Conservation (phyloP, 768 basidiomycete species). For the Tephrocybe sp. region DNA sequence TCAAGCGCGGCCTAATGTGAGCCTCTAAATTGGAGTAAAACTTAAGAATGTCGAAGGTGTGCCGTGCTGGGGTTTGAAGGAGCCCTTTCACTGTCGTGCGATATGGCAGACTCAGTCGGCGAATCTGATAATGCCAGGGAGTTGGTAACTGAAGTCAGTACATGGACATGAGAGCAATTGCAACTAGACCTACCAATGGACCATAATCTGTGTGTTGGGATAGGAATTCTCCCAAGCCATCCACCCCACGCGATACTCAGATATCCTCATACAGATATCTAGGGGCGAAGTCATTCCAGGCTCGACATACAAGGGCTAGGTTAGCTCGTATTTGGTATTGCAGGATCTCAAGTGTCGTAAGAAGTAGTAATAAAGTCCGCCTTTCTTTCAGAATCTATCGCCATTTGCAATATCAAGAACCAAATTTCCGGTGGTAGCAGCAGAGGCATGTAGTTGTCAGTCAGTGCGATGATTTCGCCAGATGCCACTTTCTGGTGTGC, state of each 20-base stretch:
- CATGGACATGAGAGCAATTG: too few relatives aligned
- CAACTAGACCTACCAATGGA: slow-evolving; percentile 25
- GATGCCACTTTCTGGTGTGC: too few relatives aligned
- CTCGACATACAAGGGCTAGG: slow-evolving; percentile 55
- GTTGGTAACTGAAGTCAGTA: background rate
- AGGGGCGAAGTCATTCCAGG: slow-evolving; percentile 51
- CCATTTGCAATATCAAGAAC: slow-evolving; percentile 50
- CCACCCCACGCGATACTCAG: slow-evolving; percentile 32
- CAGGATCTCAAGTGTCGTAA: slow-evolving; percentile 34
- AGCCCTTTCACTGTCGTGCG: slow-evolving; percentile 42
- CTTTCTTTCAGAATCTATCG: slow-evolving; percentile 28
- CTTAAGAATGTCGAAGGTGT: slow-evolving; percentile 47
- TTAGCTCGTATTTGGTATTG: slow-evolving; percentile 35
- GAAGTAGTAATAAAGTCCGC: slow-evolving; percentile 24
- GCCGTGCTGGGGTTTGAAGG: slow-evolving; percentile 20
- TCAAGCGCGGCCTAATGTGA: slow-evolving; percentile 48
- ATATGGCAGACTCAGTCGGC: slow-evolving; percentile 61
- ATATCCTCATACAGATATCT: slow-evolving; percentile 56
- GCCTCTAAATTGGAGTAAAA: slow-evolving; percentile 51
- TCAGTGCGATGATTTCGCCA: background rate
- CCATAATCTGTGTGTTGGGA: slow-evolving; percentile 24
- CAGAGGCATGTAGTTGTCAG: slow-evolving; percentile 9
- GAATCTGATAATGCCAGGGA: slow-evolving; percentile 32
- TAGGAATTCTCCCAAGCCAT: slow-evolving; percentile 33
- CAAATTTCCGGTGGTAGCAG: slow-evolving; percentile 54